Base-by-base conservation (phyloP, 2,329 filamentous ascomycete species). In the Thelonectria rubi region DNA sequence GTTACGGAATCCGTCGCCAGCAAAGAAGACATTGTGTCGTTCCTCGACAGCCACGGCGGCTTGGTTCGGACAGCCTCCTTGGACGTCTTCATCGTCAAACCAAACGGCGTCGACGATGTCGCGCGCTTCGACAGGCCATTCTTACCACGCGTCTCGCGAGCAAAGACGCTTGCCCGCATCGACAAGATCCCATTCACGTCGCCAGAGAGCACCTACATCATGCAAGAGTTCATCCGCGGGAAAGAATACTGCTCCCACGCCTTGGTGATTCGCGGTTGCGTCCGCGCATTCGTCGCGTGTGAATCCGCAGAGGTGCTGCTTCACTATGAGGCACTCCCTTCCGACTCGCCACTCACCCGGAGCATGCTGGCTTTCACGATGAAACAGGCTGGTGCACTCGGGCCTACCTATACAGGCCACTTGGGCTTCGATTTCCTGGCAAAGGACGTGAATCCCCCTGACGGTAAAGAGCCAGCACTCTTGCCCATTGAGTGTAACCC, bases 401-500 rank as follows among this genome's bases (percentile, higher is more conserved):
- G 84, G 78, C 65, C 71, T 0, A 52, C 50, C 0, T 79, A 91
- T 69, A 92, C 89, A 0, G 91, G 91, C 0, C 91, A 94, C 72
- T 73, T 93, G 32, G 89, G 85, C 17, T 89, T 94, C 55, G 88
- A 92, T 72, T 89, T 94, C 64, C 78, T 93, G 65, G 84, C 2
- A 8, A 39, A 2, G 61, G 65, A 64, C 15, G 20, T 54, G 8
- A 58, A 62, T 7, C 21, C 54, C 48, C 39, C 57, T 6, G 61
- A 60, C 1, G 37, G 26, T 0, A 74, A 76, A n/a, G 67, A 80
- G 0, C 53, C 64, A 4, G 55, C 57, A 4, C 72, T 91, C 2
- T 89, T 86, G 65, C 87, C 88, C 0, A 91, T 92, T 58, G 89
- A 91, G 71, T 91, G 89, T 70, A 92, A 91, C 58, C 89, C 89